Evolutionary conservation across 345 rosid species (phyloP), one percentile per base, ranked within the genome.

Genomic region (Lepidium sativum): DNA sequence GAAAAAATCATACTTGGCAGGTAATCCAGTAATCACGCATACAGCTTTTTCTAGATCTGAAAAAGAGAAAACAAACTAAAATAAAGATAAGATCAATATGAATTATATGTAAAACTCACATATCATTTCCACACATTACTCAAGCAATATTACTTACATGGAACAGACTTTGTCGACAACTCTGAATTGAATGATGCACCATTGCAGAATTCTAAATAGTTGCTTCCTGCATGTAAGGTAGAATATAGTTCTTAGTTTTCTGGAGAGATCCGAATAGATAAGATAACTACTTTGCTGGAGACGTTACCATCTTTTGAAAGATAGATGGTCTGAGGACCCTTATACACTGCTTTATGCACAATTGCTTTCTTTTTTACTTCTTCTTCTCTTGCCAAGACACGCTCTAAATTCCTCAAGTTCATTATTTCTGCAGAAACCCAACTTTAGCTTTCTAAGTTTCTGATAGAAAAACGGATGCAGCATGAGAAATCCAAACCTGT

Each of bases 331-430:
- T 85, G 94, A 38, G 99, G 96, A 56, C 99, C 99, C 52, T 43
- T 82, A 67, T 84, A 94, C 37, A 83, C 95, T 48, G 81, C 82
- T 79, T 87, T 94, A 60, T 88, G 92, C 73, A 84, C 94, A 38
- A 84, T 88, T n/a, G 99, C 99, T 75, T 85, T 81, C 75, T 94
- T 94, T 82, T 94, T 94, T 9, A 90, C 97, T 79, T 94, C 99
- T 78, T 94, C 99, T 75, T 94, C 99, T 78, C 99, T 82, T 31
- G 97, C 99, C 75, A 94, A 72, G 32, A 94, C 99, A 54, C 96
- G 96, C 74, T 94, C 99, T 70, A 94, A 71, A 77, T 87, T 90
- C 80, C 99, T 86, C 79, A 90, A 77, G 70, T 94, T 94, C 85
- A 86, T 81, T 45, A 94, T 94, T 73, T 90, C 99, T 94, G 87